Evolutionary conservation across 176 grass and related monocot species (phyloP).

Genomic region (barley (Hordeum vulgare)): DNA sequence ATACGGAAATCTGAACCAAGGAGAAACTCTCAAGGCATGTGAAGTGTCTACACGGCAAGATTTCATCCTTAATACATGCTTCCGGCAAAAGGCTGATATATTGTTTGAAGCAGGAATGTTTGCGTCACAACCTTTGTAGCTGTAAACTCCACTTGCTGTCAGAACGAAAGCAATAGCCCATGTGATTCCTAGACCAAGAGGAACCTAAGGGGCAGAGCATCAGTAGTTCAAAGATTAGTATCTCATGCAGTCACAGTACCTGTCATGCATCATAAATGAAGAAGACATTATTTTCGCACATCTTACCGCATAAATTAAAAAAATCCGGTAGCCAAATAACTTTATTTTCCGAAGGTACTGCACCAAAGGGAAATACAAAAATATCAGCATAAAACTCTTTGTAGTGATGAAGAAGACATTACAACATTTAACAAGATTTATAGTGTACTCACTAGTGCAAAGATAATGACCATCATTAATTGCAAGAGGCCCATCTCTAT

Average conservation of each 20-base stretch:
- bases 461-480: slow-evolving; percentile 70
- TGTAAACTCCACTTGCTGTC: slow-evolving; percentile 76
- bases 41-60: slow-evolving; percentile 83
- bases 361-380: slow-evolving; percentile 26
- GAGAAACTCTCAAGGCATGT: slow-evolving; percentile 74
- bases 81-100: slow-evolving; percentile 80
- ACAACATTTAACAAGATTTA: slow-evolving; percentile 1
- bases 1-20: slow-evolving; percentile 96
- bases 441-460: slow-evolving; percentile 86
- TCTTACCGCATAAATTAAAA: slow-evolving; percentile 91
- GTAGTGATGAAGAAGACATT: neutral
- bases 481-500: slow-evolving; percentile 91
- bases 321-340: slow-evolving; percentile 79
- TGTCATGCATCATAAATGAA: slow-evolving; percentile 9
- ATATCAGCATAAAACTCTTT: slow-evolving; percentile 6
- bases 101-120: slow-evolving; percentile 84
- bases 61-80: slow-evolving; percentile 79
- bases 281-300: neutral
- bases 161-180: slow-evolving; percentile 87
- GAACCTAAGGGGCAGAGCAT: slow-evolving; percentile 51
- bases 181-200: slow-evolving; percentile 85
- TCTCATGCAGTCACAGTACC: neutral
- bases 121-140: slow-evolving; percentile 79
- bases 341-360: slow-evolving; percentile 99
- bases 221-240: slow-evolving; percentile 18